Base-by-base conservation (phyloP, 495 filamentous ascomycete species). In the Xeromyces bisporus region DNA sequence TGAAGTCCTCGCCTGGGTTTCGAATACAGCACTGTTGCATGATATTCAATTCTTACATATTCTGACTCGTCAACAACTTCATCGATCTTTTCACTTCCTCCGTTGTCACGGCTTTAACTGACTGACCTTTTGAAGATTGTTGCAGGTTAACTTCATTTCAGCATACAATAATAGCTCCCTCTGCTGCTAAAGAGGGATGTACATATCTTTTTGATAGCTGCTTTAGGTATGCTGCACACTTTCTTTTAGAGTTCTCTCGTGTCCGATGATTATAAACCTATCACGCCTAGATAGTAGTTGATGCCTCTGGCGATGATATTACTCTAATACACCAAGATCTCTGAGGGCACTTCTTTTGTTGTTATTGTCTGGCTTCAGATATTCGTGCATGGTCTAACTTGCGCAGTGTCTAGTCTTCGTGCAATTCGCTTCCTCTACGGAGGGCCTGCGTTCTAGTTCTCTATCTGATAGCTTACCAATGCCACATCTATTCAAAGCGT, bases 21-120 rank as follows among this genome's bases (percentile, higher is more conserved):
- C 79, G 70, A 59, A 73, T 76, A 79, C 75, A 75, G 68, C 49
- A 40, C 56, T 63, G 62, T 42, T 49, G 68, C 42, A 64, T 89
- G 84, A 93, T 77, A 89, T 71, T 77, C 62, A 67, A 71, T 83
- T 85, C 82, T 92, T 89, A 91, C 81, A 89, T 87, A 87, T 89
- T 78, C 83, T 92, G 83, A 92, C 48, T 21, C 20, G 20, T 21
- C 9, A 9, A 5, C 20, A 21, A 21, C 20, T 21, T 21, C 9
- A 9, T 21, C 20, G 20, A 5, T 21, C 20, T 21, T 9, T 9
- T n/a, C n/a, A n/a, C n/a, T n/a, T n/a, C n/a, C n/a, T n/a, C 37
- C 33, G 29, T 35, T 17, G 38, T 43, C 36, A 32, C 26, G 34
- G 25, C 18, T 44, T 12, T 11, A 14, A 6, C 28, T 33, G 5